These are phyloP conservation scores for Salicornia ramosissima DNA, from an alignment of 148 eudicot species.

Conservation along the genomic window DNA sequence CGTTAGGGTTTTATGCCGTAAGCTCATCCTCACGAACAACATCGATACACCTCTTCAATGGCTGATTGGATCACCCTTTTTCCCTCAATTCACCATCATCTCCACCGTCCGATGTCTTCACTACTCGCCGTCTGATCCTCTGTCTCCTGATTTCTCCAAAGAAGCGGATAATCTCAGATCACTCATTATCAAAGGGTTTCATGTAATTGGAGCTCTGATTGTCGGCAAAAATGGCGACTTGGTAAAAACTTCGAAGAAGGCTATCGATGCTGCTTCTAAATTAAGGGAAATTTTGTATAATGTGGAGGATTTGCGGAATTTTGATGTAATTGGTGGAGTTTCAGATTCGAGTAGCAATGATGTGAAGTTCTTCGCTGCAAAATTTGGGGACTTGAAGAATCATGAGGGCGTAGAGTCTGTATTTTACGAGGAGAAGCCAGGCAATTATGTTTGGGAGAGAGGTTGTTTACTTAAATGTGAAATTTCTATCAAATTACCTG, in stretches of 20 bases:
- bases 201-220: conserved; percentile 77
- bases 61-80: conserved; percentile 78
- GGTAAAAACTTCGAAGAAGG: conserved; percentile 40
- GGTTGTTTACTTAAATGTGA: conserved; percentile 73
- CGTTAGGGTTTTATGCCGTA: conserved; percentile 48
- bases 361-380: conserved; percentile 49
- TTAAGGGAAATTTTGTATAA: conserved; percentile 43
- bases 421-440: conserved; percentile 64
- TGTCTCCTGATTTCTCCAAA: conserved; percentile 24
- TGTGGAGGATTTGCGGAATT: conserved; percentile 21
- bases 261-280: conserved; percentile 40
- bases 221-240: conserved; percentile 29
- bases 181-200: conserved; percentile 64
- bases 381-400: conserved; percentile 29
- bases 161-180: conserved; percentile 52
- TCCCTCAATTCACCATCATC: conserved; percentile 50
- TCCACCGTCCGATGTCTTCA: conserved; percentile 83
- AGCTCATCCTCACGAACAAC: conserved; percentile 26
- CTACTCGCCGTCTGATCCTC: conserved; percentile 35
- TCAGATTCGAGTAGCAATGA: conserved; percentile 32
- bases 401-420: conserved; percentile 47
- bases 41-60: conserved; percentile 54
- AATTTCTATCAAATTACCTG: conserved; percentile 63
- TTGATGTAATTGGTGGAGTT: conserved; percentile 59
- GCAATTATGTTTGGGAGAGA: conserved; percentile 73